Conservation (phyloP, 441 rosid species). For the Adansonia grandidieri region DNA sequence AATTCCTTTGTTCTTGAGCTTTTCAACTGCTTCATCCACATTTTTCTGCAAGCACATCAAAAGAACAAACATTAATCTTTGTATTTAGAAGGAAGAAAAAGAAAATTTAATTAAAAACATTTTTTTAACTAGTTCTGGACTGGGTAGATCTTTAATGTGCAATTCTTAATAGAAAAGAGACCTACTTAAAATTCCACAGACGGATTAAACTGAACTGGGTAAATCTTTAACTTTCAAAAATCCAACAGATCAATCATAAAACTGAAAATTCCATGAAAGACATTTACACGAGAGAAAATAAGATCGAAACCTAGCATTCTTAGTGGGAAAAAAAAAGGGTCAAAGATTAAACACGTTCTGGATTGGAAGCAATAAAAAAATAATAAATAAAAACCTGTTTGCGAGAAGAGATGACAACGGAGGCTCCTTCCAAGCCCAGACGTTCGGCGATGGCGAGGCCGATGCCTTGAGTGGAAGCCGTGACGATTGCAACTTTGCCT, state of each 20-base stretch:
- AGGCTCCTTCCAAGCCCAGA: constrained; percentile 89
- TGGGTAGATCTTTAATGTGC: not conserved
- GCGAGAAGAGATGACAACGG: constrained; percentile 90
- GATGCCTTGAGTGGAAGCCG: constrained; percentile 95
- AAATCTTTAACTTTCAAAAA: not conserved
- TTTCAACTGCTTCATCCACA: constrained; percentile 76
- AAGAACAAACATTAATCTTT: constrained; percentile 10
- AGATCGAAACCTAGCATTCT: not conserved
- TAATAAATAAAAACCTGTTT: constrained; percentile 56
- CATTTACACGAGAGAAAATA: not conserved
- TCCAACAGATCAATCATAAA: not conserved
- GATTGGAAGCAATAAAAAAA: not conserved
- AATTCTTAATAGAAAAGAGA: not conserved
- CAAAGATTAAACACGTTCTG: not conserved
- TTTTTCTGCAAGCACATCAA: constrained; percentile 54
- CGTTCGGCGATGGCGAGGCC: constrained; percentile 78
- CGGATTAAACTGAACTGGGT: not conserved
- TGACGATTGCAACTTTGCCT: constrained; percentile 85
- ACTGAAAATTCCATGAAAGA: not conserved
- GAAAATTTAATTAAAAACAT: not conserved
- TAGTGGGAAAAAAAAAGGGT: not conserved
- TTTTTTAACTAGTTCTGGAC: not conserved
- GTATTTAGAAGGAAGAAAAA: constrained; percentile 1
- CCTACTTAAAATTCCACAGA: not conserved
- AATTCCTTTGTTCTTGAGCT: constrained; percentile 69